These are phyloP conservation scores for Phytophthora multivora DNA, from an alignment of 352 stramenopile species.

Conservation along the genomic window DNA sequence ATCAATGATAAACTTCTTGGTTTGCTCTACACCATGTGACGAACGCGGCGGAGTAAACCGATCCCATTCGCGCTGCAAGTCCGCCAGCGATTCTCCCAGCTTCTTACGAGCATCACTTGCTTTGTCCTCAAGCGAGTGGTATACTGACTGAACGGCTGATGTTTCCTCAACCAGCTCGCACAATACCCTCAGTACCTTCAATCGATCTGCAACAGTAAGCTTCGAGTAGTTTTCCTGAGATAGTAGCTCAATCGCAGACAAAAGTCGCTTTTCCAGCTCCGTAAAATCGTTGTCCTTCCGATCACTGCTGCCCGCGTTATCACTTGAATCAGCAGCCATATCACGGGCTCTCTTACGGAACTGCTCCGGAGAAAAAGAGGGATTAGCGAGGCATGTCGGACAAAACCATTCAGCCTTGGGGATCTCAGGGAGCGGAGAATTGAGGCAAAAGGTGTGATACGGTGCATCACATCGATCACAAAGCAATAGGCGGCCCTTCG, in stretches of 20 bases:
- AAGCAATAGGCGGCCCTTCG: conserved; percentile 66
- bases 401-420: conserved; percentile 83
- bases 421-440: conserved; percentile 57
- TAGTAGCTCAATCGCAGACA: conserved; percentile 63
- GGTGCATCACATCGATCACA: conserved; percentile 86
- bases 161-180: conserved; percentile 71
- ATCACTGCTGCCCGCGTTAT: conserved; percentile 11
- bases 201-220: conserved; percentile 51
- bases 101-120: conserved; percentile 60
- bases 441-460: conserved; percentile 84
- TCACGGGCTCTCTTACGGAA: conserved; percentile 52
- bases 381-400: conserved; percentile 57
- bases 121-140: conserved; percentile 67
- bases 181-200: conserved; percentile 63
- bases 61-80: conserved; percentile 68
- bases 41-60: conserved; percentile 49
- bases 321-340: conserved; percentile 19
- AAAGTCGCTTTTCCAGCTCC: conserved; percentile 68
- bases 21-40: conserved; percentile 58
- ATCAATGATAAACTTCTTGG: conserved; percentile 76
- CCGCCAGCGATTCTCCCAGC: conserved; percentile 56
- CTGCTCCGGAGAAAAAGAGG: conserved; percentile 57
- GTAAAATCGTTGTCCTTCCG: conserved; percentile 53
- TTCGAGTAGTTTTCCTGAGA: conserved; percentile 75
- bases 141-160: conserved; percentile 61